Evolutionary conservation across 129 eudicot species (phyloP).

Genomic region (Tanacetum coccineum): DNA sequence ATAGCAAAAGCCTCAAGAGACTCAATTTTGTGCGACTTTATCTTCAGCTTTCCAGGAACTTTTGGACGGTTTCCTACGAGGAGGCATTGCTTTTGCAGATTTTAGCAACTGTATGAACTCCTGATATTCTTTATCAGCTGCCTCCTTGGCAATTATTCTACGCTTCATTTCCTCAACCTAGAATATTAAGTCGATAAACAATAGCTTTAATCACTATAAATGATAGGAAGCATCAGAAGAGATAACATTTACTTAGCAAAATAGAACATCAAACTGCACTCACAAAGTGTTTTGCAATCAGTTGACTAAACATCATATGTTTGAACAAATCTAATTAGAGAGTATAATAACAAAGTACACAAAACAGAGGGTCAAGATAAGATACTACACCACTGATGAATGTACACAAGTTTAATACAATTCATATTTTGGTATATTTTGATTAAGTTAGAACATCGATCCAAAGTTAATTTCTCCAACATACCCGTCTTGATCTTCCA

Average conservation of each 20-base stretch:
- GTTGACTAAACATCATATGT: neutral
- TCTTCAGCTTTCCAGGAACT: slow-evolving; percentile 71
- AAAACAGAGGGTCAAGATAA: slow-evolving; percentile 12
- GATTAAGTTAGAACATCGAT: too few species aligned
- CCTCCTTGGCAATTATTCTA: slow-evolving; percentile 68
- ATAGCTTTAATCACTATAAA: slow-evolving; percentile 1
- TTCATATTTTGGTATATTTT: too few species aligned
- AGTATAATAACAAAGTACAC: neutral
- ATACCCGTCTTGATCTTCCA: too few species aligned
- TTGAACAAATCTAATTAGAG: neutral
- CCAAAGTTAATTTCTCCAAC: too few species aligned
- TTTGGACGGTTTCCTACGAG: slow-evolving; percentile 66
- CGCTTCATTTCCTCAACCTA: slow-evolving; percentile 84
- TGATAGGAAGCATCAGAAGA: slow-evolving; percentile 7
- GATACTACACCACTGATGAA: neutral
- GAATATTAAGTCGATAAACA: slow-evolving; percentile 15
- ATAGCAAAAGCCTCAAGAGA: slow-evolving; percentile 86
- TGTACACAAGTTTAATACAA: too few species aligned
- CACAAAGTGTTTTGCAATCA: slow-evolving; percentile 3
- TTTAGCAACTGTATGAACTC: slow-evolving; percentile 59
- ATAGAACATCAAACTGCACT: slow-evolving; percentile 13
- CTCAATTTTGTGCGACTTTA: slow-evolving; percentile 51
- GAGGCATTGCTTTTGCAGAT: slow-evolving; percentile 68
- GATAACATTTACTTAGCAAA: slow-evolving; percentile 18
- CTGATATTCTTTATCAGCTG: slow-evolving; percentile 75